A percentile compares a stretch with the other conserved stretches of the same genome.
Evolutionary conservation across 108 stramenopile species (phyloP).

Genomic region (Nitzschia sp.): DNA sequence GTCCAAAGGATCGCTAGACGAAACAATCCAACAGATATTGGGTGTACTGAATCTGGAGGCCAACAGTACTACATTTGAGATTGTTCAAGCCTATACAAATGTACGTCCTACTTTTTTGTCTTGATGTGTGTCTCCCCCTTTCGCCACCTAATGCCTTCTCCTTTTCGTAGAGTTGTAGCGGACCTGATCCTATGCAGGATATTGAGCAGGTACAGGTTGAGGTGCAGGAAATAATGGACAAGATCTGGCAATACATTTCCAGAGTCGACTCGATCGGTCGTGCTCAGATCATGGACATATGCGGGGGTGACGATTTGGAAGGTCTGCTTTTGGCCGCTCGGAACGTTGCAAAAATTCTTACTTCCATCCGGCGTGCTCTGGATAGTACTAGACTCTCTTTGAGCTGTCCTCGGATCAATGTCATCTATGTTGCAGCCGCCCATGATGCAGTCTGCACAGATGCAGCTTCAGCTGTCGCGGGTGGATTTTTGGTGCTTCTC

Average conservation of each 20-base stretch:
- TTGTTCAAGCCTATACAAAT: slow-evolving; percentile 24
- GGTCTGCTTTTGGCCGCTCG: slow-evolving; percentile 32
- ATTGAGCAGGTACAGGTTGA: slow-evolving; percentile 11
- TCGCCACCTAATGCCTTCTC: not conserved
- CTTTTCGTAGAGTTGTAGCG: slow-evolving; percentile 25
- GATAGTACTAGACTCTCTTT: slow-evolving; percentile 29
- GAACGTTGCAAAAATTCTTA: slow-evolving; percentile 42
- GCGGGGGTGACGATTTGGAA: slow-evolving; percentile 37
- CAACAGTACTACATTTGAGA: slow-evolving; percentile 10
- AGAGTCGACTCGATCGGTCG: slow-evolving; percentile 47
- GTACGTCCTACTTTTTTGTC: slow-evolving; percentile 14
- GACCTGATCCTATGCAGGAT: slow-evolving; percentile 28
- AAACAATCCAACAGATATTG: slow-evolving; percentile 31
- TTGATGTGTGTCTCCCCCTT: not conserved
- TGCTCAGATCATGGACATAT: slow-evolving; percentile 20
- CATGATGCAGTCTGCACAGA: slow-evolving; percentile 49
- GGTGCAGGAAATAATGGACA: slow-evolving; percentile 28
- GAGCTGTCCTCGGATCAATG: slow-evolving; percentile 34
- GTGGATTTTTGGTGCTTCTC: slow-evolving; percentile 43
- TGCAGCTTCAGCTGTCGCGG: slow-evolving; percentile 26
- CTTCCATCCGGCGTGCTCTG: slow-evolving; percentile 38
- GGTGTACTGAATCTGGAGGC: not conserved
- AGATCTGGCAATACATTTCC: slow-evolving; percentile 48
- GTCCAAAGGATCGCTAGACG: slow-evolving; percentile 27
- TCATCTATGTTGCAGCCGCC: slow-evolving; percentile 38